Evolutionary conservation across 257 asterid genomes (phyloP).

Genomic region (Nicotiana attenuata): DNA sequence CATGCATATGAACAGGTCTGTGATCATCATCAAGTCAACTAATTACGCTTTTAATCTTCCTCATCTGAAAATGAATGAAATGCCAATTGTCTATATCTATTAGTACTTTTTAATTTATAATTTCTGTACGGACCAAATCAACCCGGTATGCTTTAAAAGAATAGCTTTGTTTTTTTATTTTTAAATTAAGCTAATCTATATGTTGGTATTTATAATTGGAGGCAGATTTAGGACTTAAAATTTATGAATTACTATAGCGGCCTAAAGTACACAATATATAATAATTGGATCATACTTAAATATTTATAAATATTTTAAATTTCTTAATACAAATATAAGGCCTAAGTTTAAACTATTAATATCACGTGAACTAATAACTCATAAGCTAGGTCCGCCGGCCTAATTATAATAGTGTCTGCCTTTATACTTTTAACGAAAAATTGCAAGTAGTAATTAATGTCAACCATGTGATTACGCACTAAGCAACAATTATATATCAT

Average conservation of each 20-base stretch:
- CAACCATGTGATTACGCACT: slow-evolving; percentile 3
- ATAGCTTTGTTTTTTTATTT: neutral
- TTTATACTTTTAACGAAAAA: neutral
- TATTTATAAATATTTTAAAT: too few relatives aligned
- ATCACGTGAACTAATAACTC: too few relatives aligned
- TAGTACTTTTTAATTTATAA: neutral
- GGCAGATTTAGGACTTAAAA: too few relatives aligned
- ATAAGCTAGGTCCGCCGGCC: too few relatives aligned
- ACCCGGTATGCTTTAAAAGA: neutral
- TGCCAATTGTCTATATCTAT: neutral
- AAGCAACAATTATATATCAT: neutral
- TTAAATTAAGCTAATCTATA: neutral
- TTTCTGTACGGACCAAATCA: neutral
- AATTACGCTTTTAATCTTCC: neutral
- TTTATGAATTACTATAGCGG: too few relatives aligned
- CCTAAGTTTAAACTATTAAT: too few relatives aligned
- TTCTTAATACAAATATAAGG: too few relatives aligned
- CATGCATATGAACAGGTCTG: neutral
- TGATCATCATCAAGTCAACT: neutral
- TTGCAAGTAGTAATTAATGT: neutral
- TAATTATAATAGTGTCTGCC: neutral
- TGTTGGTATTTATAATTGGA: neutral
- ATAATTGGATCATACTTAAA: too few relatives aligned
- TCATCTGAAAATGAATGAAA: neutral
- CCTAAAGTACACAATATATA: too few relatives aligned